Evolutionary conservation across 2,329 filamentous ascomycete genomes (phyloP).

Genomic region (Penicillium sp.): DNA sequence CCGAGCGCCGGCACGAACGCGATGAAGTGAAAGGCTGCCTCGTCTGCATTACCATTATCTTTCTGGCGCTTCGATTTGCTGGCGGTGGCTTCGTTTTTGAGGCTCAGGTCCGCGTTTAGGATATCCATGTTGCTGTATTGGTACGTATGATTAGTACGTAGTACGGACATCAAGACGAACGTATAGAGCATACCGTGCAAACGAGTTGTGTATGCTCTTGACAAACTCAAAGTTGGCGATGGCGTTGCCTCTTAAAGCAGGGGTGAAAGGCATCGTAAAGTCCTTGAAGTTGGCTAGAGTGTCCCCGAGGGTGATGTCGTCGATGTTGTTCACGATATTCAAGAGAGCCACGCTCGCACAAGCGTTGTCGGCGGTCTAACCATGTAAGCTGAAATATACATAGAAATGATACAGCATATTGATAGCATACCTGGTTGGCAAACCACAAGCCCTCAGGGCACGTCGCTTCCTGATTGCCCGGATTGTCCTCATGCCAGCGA

Average conservation of each 20-base stretch:
- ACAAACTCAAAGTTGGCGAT: constrained; percentile 73
- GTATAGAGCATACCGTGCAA: constrained; percentile 57
- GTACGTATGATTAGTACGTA: constrained; percentile 8
- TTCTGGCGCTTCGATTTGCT: constrained; percentile 30
- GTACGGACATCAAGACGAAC: not conserved
- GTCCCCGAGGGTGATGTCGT: constrained; percentile 63
- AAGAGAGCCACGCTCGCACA: constrained; percentile 90
- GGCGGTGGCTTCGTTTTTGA: constrained; percentile 47
- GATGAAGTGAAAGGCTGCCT: constrained; percentile 80
- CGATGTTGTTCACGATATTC: constrained; percentile 87
- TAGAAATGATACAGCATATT: constrained; percentile 17
- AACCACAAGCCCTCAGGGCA: constrained; percentile 78
- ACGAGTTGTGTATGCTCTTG: constrained; percentile 81
- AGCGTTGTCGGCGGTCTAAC: constrained; percentile 73
- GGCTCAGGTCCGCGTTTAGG: constrained; percentile 63
- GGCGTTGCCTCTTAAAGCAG: constrained; percentile 69
- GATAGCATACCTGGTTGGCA: constrained; percentile 74
- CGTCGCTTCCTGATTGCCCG: constrained; percentile 47
- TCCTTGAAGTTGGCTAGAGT: constrained; percentile 69
- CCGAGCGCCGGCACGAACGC: constrained; percentile 77
- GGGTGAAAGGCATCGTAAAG: constrained; percentile 63
- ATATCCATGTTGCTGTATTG: constrained; percentile 65
- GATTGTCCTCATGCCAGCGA: constrained; percentile 61
- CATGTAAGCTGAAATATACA: constrained; percentile 8
- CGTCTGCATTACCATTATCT: constrained; percentile 46